Evolutionary conservation across 2,329 filamentous ascomycete species (phyloP).

Genomic region (Stylonectria norvegica): DNA sequence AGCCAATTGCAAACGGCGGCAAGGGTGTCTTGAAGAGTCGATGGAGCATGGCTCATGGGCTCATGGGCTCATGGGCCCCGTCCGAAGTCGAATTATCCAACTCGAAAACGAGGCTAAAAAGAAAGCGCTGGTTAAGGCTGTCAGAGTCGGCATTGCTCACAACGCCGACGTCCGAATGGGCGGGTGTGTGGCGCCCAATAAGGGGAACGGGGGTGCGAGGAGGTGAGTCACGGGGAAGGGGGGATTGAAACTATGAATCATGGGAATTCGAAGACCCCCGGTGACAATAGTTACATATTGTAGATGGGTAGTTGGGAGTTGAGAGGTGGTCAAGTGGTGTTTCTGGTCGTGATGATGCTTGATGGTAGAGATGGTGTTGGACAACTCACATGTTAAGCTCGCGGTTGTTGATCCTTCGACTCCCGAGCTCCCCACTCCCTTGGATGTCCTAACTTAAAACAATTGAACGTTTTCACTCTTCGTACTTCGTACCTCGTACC

Average conservation of each 20-base stretch:
- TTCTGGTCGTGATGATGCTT: too few relatives aligned
- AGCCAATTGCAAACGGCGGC: too few relatives aligned
- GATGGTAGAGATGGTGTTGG: too few relatives aligned
- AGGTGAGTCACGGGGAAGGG: slow-evolving; percentile 1
- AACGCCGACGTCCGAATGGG: slow-evolving; percentile 31
- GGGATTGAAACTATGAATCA: slow-evolving; percentile 1
- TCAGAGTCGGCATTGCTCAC: slow-evolving; percentile 21
- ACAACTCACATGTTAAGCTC: too few relatives aligned
- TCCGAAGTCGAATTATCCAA: too few relatives aligned
- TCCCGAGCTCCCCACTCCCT: background rate
- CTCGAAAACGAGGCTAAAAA: too few relatives aligned
- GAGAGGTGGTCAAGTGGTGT: too few relatives aligned
- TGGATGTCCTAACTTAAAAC: background rate
- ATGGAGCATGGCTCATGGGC: too few relatives aligned
- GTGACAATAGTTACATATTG: too few relatives aligned
- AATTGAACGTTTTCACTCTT: background rate
- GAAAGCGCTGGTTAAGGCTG: slow-evolving; percentile 6
- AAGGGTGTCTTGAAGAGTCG: too few relatives aligned
- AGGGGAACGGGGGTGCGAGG: background rate
- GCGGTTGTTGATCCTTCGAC: background rate
- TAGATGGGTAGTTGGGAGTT: too few relatives aligned
- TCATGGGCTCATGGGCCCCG: too few relatives aligned
- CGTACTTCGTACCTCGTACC: slow-evolving; percentile 1
- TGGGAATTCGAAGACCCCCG: background rate
- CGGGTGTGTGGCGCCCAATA: slow-evolving; percentile 12